Evolutionary conservation across 306 rosid genomes (phyloP), one percentile per base, ranked within the genome.

Genomic region (Adenanthera pavonina): DNA sequence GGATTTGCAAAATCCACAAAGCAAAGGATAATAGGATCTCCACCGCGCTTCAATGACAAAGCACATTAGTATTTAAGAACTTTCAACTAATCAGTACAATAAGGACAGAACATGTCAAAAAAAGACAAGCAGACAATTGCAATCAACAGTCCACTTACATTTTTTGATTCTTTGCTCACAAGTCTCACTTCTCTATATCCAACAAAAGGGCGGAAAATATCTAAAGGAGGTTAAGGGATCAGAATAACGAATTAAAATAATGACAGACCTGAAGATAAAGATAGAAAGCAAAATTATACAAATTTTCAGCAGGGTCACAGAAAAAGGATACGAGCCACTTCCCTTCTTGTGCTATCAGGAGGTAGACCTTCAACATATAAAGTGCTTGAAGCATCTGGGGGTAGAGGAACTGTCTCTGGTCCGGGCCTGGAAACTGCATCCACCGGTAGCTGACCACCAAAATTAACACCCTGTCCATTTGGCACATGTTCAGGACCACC

Each of bases 351-450:
- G 89, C 94, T 81, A 86, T 94, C 97, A 66, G 94, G 69, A 61
- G 97, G 98, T 81, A 91, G 98, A 48, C 98, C 97, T 90, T 93
- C 97, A 86, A 91, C 92, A 84, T 93, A 94, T 74, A 94, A 86
- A 70, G 98, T 94, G 84, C 85, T 89, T 52, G 98, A 86, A 67
- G 97, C 97, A 86, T 92, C 97, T 51, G 90, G 91, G 34, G 97
- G 98, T 44, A 94, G 90, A 40, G 89, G 94, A 60, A 84, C 75
- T 69, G 89, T 84, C 88, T 90, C 98, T 43, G 82, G 97, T 77
- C 89, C 90, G 15, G 85, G 87, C 82, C 93, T 88, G 85, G 89
- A 43, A 67, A 85, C 72, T 40, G 87, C 81, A 81, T 92, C 92
- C n/a, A 90, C 78, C 5, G 89, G 89, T 43, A 85, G 83, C 74